Evolutionary conservation across 139 green algal species (phyloP).

Genomic region (Chlorella sp.): DNA sequence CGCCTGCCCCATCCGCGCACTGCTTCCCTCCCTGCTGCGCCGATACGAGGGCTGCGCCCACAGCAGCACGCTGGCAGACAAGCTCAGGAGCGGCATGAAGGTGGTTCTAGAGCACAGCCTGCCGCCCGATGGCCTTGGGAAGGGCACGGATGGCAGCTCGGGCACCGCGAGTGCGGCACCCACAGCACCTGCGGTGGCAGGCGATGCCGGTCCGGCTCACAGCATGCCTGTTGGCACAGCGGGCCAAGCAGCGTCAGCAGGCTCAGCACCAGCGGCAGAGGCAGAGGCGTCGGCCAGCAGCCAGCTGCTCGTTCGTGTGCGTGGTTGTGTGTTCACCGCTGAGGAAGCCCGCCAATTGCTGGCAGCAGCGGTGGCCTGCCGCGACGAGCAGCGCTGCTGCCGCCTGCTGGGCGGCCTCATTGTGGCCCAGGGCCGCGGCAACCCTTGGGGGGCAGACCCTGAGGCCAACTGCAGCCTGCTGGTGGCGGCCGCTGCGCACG

Average conservation of each 20-base stretch:
- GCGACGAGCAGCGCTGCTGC: conserved; percentile 1
- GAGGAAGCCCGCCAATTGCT: background rate
- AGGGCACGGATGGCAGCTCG: background rate
- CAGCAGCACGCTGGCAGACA: background rate
- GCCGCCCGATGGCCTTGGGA: background rate
- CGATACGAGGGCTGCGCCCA: background rate
- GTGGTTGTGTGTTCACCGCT: background rate
- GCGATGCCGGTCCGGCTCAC: too few species aligned
- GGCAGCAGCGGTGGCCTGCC: background rate
- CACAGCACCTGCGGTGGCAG: background rate
- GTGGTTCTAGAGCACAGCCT: conserved; percentile 11
- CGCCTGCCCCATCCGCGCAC: background rate
- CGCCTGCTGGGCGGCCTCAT: background rate
- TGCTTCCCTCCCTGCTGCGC: background rate
- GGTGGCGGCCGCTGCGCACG: conserved; percentile 8
- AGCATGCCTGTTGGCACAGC: too few species aligned
- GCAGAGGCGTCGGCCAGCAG: background rate
- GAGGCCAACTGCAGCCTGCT: conserved; percentile 2
- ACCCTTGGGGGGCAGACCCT: background rate
- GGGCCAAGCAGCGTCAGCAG: too few species aligned
- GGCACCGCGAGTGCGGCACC: background rate
- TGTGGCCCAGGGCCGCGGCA: background rate
- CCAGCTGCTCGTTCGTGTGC: background rate
- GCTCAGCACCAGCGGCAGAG: background rate
- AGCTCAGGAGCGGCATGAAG: background rate